Evolutionary conservation across 768 basidiomycete species (phyloP), one percentile per base, ranked within the genome.

Genomic region (Xerocomus brunneocitrinus): DNA sequence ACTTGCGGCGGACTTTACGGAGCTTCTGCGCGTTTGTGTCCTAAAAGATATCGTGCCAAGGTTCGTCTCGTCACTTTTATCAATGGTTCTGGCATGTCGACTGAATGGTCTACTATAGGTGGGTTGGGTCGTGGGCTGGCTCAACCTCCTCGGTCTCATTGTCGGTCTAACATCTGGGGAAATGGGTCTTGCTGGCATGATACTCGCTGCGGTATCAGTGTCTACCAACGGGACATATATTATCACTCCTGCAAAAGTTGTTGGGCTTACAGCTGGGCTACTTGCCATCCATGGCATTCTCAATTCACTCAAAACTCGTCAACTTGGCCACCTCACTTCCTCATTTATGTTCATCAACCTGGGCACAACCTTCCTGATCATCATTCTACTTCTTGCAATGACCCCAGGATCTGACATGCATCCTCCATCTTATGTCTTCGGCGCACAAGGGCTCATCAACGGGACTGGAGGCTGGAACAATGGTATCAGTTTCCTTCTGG

Each of bases 381-480:
- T 75, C 60, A 74, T 77, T 54, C 64, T 73, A 12, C 72, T 79
- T 19, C 63, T 76, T 13, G 73, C 72, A 28, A 66, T 66, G 19
- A 80, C 79, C 3, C 70, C 69, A 0, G 67, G 76, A 10, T 68
- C 68, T 6, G 74, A 83, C 36, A 83, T 84, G 82, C 81, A 84
- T 54, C 16, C 76, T 13, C 75, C 80, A 6, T 66, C 65, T 0
- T 84, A 82, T 64, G 76, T 83, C 44, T 86, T 86, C 48, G 80
- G 80, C 8, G 65, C 74, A 16, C 61, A 66, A 4, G 60, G 71
- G 28, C 64, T 73, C n/a, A 58, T 66, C 57, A 77, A 19, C 19
- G 19, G 19, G 19, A 19, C 19, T 19, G 19, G 19, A 19, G 19
- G 19, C 19, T 19, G 19, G 19, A 19, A 19, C 19, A 19, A 19